Evolutionary conservation across 768 basidiomycete genomes (phyloP).

Genomic region (Calocybe cyanea): DNA sequence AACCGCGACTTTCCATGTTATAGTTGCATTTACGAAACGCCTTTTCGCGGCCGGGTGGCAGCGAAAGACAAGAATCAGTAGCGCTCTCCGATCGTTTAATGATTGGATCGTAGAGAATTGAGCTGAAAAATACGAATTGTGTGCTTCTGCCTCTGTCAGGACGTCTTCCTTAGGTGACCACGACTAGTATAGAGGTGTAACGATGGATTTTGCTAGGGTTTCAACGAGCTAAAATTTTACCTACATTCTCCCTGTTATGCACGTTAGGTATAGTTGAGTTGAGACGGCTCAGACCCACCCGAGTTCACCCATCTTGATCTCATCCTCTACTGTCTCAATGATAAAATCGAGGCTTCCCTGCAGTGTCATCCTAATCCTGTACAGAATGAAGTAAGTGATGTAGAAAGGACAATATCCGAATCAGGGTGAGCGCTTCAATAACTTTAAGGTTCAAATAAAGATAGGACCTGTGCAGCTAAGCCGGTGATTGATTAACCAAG

Average conservation of each 20-base stretch:
- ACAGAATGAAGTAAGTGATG: too few species aligned
- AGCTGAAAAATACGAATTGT: constrained; percentile 4
- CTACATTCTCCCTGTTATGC: too few species aligned
- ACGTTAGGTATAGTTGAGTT: too few species aligned
- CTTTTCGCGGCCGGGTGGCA: constrained; percentile 2
- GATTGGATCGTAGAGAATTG: constrained; percentile 5
- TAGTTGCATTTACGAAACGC: constrained; percentile 1
- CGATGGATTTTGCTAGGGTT: too few species aligned
- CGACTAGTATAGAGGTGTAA: too few species aligned
- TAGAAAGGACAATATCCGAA: too few species aligned
- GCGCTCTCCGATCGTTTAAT: neutral
- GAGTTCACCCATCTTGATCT: neutral
- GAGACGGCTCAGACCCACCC: neutral
- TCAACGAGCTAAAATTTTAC: too few species aligned
- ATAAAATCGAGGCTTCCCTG: neutral
- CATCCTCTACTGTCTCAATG: neutral
- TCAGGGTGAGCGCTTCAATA: too few species aligned
- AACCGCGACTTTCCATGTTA: neutral
- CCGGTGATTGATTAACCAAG: too few species aligned
- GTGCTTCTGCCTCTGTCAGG: neutral
- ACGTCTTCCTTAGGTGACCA: neutral
- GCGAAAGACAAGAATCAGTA: constrained; percentile 1
- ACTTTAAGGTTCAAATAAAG: too few species aligned
- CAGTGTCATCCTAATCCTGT: too few species aligned
- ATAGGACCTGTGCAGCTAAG: too few species aligned